phyloP scores from a whole-genome alignment of 345 rosid genomes.

The Boechera retrofracta region DNA sequence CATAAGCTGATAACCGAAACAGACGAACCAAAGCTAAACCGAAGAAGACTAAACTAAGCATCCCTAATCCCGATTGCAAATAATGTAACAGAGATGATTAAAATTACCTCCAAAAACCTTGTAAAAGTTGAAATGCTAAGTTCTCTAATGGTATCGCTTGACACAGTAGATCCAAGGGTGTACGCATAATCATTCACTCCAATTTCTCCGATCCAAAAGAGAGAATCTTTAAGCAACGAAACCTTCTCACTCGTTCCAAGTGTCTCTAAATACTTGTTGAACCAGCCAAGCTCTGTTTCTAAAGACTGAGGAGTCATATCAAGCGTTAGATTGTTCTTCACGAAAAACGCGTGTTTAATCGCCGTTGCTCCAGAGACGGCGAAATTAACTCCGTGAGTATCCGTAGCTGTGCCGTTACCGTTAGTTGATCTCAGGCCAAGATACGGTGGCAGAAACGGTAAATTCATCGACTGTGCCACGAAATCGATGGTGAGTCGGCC shows the following conservation, averaged over 20 bases:
- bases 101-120: slow-evolving; percentile 61
- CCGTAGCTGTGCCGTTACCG: slow-evolving; percentile 38
- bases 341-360: slow-evolving; percentile 77
- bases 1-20: too few species aligned
- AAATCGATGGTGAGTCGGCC: slow-evolving; percentile 91
- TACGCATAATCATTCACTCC: slow-evolving; percentile 94
- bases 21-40: too few species aligned
- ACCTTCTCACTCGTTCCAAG: slow-evolving; percentile 54
- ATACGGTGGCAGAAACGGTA: slow-evolving; percentile 85
- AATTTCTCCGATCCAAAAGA: slow-evolving; percentile 93
- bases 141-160: slow-evolving; percentile 57
- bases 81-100: too few species aligned
- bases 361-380: slow-evolving; percentile 94
- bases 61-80: too few species aligned
- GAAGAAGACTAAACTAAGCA: too few species aligned
- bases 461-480: slow-evolving; percentile 62
- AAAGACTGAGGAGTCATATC: slow-evolving; percentile 77
- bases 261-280: slow-evolving; percentile 56
- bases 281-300: slow-evolving; percentile 74
- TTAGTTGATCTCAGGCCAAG: slow-evolving; percentile 41
- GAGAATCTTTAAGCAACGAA: slow-evolving; percentile 56
- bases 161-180: slow-evolving; percentile 58
- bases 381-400: slow-evolving; percentile 69
- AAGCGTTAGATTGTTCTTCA: slow-evolving; percentile 68
- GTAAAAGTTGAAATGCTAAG: slow-evolving; percentile 57